Conservation (phyloP, 257 asterid species). For the Coffea canephora region DNA sequence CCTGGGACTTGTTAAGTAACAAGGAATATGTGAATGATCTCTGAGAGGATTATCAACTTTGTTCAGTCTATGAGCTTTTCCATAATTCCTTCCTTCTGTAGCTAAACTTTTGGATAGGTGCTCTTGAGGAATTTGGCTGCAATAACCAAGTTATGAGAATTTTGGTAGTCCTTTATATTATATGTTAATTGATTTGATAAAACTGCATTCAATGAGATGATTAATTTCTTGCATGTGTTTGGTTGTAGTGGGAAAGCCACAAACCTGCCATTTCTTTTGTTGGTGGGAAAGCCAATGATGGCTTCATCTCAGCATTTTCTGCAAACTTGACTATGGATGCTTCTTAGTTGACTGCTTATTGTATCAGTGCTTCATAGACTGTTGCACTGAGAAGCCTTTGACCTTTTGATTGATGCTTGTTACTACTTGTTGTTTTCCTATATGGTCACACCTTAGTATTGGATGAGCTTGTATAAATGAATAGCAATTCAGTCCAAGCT, state of each 20-base stretch:
- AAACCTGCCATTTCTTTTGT: background rate
- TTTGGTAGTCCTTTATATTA: background rate
- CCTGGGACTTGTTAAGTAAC: background rate
- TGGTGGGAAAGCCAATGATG: background rate
- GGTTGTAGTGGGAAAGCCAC: background rate
- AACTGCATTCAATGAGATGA: background rate
- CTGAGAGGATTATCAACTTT: background rate
- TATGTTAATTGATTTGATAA: background rate
- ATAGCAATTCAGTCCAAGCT: too few species aligned
- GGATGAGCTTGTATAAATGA: background rate
- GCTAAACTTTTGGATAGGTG: background rate
- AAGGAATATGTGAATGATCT: background rate
- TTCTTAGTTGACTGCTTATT: background rate
- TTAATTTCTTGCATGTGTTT: background rate
- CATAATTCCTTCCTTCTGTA: background rate
- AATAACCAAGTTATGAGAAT: background rate
- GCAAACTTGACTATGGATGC: background rate
- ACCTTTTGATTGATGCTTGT: background rate
- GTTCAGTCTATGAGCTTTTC: background rate
- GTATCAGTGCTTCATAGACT: background rate
- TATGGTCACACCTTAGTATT: background rate
- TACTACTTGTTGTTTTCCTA: background rate
- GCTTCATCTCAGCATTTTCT: background rate
- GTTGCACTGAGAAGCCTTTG: background rate
- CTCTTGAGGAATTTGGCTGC: background rate